Evolutionary conservation across 2,329 filamentous ascomycete genomes (phyloP), one percentile per base, ranked within the genome.

Genomic region (Albifimbria verrucaria): DNA sequence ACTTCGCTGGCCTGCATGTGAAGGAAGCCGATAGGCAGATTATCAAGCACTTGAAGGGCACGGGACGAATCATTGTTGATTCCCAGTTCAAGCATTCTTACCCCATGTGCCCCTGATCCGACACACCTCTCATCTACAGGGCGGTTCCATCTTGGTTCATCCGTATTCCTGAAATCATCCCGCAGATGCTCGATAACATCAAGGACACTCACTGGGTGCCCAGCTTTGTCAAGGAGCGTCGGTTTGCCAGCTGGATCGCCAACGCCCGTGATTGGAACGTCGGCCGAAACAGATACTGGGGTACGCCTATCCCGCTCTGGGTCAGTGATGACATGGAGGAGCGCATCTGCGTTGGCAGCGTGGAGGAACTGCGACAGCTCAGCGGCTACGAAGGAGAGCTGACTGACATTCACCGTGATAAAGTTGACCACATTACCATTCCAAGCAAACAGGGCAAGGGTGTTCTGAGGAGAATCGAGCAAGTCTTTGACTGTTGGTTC

Each of bases 401-500:
- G 52, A 87, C 81, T 12, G 92, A 97, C 65, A 80, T 97, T 26
- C 93, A 97, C 70, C 87, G 92, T 50, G 91, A 97, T 71, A 93
- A 93, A 71, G 88, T 97, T 58, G 93, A 97, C 65, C 79, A 91
- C 61, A 96, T 97, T 69, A 96, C 92, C 44, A 97, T 97, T 58
- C 92, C 92, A 1, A 95, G 90, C 68, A 89, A 90, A 71, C 81
- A 87, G 72, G 92, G 92, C 61, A 96, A 93, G 66, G 92, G 92
- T 20, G 78, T 81, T n/a, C 76, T 97, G 57, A 86, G 81, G 63
- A 86, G 92, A 60, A 81, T 94, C 10, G 87, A 91, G 49, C 92
- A 96, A 68, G 90, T 97, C 4, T 96, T 97, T 62, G 92, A 97
- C 73, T 97, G 92, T 68, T 97, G 92, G 92, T 96, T 96, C 58